Evolutionary conservation across 2,329 filamentous ascomycete species (phyloP), one percentile per base, ranked within the genome.

Genomic region (Gnomoniopsis smithogilvyi): DNA sequence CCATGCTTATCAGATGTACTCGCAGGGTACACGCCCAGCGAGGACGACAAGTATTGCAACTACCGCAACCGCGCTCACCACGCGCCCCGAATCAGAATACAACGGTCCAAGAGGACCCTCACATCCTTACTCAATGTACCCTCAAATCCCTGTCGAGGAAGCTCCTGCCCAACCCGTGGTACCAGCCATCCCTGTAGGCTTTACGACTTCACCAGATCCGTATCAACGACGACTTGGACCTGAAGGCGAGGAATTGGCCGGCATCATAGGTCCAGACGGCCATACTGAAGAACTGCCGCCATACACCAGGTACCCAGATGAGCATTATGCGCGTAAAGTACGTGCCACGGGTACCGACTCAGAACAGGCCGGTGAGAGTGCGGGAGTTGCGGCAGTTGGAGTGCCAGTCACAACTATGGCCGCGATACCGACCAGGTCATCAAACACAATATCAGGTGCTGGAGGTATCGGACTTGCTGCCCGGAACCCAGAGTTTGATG

Each of bases 241-340:
- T 0, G 90, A 92, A 58, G 91, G 91, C 54, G 92, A 96, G 73
- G 93, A 96, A 66, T 78, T 84, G n/a, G 91, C 89, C 50, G 92
- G 93, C 70, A 85, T 97, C 56, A 88, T 97, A 54, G 92, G 92
- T 1, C 90, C 90, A 0, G 86, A 96, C 67, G 93, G 93, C 1
- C 92, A 97, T 69, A 88, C 90, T 1, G 94, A 98, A 73, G 91
- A 96, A 71, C 77, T 97, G 19, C 94, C 94, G 14, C 94, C 94
- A 0, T 98, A 98, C 70, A 91, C 91, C 15, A 83, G 92, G 70
- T 97, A 96, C 72, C 91, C 93, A 2, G 90, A 96, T 54, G 89
- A 91, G 58, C 78, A 78, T 0, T 87, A 74, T 73, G 82, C 69
- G 69, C 83, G 72, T 78, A 92, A 83, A 67, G 72, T 75, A 51